Percentiles rank a stretch among this genome's conserved stretches.
Evolutionary conservation across 1,139 yeast genomes (phyloP).

Genomic region (Taphrina populina): DNA sequence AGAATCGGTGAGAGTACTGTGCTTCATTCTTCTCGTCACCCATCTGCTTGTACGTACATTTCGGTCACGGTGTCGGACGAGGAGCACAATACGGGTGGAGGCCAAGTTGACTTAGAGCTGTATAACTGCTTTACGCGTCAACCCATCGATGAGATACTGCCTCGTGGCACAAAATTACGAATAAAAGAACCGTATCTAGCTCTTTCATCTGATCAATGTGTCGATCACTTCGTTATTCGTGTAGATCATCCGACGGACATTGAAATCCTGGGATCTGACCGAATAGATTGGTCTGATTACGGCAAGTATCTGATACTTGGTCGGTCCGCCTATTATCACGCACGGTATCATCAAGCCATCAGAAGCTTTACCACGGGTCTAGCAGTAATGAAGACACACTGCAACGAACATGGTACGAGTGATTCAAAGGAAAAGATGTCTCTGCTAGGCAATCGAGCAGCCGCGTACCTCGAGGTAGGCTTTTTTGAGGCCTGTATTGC

Average conservation of each 20-base stretch:
- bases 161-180: conserved; percentile 7
- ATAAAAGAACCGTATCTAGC: conserved; percentile 20
- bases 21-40: no score
- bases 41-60: conserved; percentile 1
- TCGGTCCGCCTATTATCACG: conserved; percentile 5
- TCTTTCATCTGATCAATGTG: background rate
- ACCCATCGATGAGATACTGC: conserved; percentile 15
- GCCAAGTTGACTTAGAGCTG: conserved; percentile 5
- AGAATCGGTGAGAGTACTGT: no score
- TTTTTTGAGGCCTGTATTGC: conserved; percentile 2
- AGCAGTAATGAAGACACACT: background rate
- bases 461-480: conserved; percentile 10
- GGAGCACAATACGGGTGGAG: background rate
- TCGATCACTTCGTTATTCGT: conserved; percentile 9
- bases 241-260: conserved; percentile 29
- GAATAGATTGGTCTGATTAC: no score
- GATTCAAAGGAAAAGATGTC: background rate
- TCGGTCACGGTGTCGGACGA: conserved; percentile 8
- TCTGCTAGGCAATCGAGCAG: conserved; percentile 12
- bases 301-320: background rate
- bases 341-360: conserved; percentile 7
- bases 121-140: conserved; percentile 9
- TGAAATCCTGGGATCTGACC: conserved; percentile 9
- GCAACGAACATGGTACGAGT: background rate
- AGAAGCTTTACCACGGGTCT: conserved; percentile 7